A percentile compares a stretch with the other conserved stretches of the same genome.
Conservation (phyloP, 805 yeast genomes). For the Tetrapisispora phaffii region DNA sequence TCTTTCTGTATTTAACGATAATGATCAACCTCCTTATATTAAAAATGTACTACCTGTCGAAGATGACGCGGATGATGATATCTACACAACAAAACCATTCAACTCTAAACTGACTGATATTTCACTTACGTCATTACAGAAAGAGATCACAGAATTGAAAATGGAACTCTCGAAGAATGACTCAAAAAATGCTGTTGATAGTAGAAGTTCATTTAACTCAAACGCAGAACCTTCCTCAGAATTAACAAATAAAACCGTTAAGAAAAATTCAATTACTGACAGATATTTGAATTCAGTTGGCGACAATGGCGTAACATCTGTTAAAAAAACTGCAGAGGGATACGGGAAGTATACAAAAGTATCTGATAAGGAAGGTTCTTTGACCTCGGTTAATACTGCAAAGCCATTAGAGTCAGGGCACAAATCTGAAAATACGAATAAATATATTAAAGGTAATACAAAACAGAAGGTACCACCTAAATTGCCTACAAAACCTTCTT, state of each 20-base stretch:
- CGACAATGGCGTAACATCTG: constrained; percentile 12
- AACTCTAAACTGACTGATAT: not conserved
- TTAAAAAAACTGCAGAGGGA: constrained; percentile 57
- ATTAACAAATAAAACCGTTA: not conserved
- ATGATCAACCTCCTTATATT: not conserved
- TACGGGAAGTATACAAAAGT: constrained; percentile 63
- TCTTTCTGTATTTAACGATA: not conserved
- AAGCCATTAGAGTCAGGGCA: not conserved
- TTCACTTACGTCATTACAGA: not conserved
- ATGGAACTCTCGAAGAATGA: not conserved
- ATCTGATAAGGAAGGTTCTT: not conserved
- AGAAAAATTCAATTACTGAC: constrained; percentile 38
- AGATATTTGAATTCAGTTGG: constrained; percentile 44
- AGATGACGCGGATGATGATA: not conserved
- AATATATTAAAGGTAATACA: constrained; percentile 5
- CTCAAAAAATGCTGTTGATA: not conserved
- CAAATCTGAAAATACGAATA: not conserved
- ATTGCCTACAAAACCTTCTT: constrained; percentile 39
- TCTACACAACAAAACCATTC: not conserved
- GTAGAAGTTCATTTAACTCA: not conserved
- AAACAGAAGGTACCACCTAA: constrained; percentile 29
- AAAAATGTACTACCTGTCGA: not conserved
- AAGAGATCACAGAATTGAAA: not conserved
- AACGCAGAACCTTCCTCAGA: not conserved
- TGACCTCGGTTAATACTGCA: not conserved